Conservation (phyloP, 2,329 filamentous ascomycete genomes). For the Apiospora hydei region DNA sequence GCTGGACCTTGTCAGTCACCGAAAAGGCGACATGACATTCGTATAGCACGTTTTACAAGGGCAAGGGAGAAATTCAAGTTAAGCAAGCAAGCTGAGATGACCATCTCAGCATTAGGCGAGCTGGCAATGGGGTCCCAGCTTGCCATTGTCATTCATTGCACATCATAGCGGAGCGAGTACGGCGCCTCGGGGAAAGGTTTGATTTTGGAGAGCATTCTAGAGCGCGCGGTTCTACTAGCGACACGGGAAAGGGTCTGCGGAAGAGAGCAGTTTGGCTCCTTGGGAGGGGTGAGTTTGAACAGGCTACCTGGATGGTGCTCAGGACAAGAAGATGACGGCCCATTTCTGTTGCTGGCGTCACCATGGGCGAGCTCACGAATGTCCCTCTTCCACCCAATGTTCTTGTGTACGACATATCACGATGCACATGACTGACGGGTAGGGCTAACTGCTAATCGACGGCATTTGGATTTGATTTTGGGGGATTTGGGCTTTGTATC, state of each 20-base stretch:
- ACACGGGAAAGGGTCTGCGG: not conserved
- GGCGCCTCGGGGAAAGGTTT: conserved; percentile 1
- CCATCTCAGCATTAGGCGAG: not conserved
- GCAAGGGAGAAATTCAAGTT: not conserved
- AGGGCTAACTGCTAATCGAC: not conserved
- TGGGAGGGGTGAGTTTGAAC: not conserved
- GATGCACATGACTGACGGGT: not conserved
- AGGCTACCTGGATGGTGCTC: not conserved
- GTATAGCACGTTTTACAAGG: not conserved
- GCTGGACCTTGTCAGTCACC: conserved; percentile 49
- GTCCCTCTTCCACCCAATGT: not conserved
- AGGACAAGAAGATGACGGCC: not conserved
- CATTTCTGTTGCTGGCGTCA: not conserved
- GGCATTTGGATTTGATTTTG: not conserved
- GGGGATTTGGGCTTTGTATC: not conserved
- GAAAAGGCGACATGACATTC: conserved; percentile 43
- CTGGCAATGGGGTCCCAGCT: not conserved
- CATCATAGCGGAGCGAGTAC: conserved; percentile 21
- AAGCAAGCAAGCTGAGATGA: not conserved
- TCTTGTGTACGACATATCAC: conserved; percentile 7
- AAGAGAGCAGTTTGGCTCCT: not conserved
- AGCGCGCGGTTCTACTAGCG: not conserved
- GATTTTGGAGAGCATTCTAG: not conserved
- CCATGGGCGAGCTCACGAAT: not conserved
- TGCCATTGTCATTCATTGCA: conserved; percentile 11